Evolutionary conservation across 768 basidiomycete genomes (phyloP).

Genomic region (Leccinum sublutescens): DNA sequence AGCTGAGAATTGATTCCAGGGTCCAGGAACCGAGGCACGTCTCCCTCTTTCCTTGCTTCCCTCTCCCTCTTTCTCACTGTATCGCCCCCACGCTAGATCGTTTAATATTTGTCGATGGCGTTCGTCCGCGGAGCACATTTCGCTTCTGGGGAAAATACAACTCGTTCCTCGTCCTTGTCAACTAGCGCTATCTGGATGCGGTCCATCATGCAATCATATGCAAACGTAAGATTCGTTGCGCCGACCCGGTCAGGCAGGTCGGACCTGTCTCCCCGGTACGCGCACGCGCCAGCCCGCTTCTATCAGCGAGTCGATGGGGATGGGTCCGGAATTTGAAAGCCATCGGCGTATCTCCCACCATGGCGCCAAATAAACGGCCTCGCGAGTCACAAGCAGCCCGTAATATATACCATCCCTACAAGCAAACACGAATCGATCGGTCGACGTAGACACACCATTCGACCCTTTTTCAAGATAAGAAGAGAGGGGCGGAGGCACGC

Average conservation of each 20-base stretch:
- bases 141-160: background rate
- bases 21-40: conserved; percentile 9
- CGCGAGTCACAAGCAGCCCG: background rate
- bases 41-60: background rate
- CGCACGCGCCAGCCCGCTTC: background rate
- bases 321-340: background rate
- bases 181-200: background rate
- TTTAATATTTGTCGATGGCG: background rate
- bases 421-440: background rate
- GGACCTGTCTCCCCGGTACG: conserved; percentile 2
- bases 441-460: background rate
- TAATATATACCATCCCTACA: background rate
- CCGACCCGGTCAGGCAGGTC: background rate
- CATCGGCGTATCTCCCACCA: background rate
- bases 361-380: background rate
- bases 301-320: background rate
- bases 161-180: background rate
- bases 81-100: background rate
- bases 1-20: background rate
- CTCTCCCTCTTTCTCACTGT: background rate
- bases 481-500: background rate
- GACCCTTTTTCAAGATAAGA: background rate
- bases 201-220: background rate
- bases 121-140: conserved; percentile 1
- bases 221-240: background rate